Conservation (phyloP, 305 asterid genomes). For the Plantago rigida region DNA sequence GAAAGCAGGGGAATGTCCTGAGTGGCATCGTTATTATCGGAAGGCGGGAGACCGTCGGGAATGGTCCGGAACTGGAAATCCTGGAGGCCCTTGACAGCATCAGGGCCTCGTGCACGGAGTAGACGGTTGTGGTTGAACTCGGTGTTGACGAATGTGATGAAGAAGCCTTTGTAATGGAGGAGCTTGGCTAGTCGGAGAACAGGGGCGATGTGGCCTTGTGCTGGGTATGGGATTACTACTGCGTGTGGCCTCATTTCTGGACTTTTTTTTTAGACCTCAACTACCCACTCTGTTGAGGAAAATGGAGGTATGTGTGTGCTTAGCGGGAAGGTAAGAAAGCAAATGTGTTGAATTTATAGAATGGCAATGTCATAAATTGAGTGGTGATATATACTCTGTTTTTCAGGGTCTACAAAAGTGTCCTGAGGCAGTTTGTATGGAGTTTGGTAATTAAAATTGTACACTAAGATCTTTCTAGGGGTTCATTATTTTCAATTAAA, state of each 20-base stretch:
- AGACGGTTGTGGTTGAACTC: constrained; percentile 51
- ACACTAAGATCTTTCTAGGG: too few relatives aligned
- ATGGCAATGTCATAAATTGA: too few relatives aligned
- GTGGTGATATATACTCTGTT: too few relatives aligned
- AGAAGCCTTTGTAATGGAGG: constrained; percentile 37
- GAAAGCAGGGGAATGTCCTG: constrained; percentile 42
- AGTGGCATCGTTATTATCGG: constrained; percentile 42
- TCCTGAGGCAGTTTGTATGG: too few relatives aligned
- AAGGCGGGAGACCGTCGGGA: constrained; percentile 47
- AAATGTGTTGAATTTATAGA: too few relatives aligned
- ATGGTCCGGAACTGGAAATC: constrained; percentile 38
- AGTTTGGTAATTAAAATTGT: too few relatives aligned
- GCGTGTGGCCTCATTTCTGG: constrained; percentile 42
- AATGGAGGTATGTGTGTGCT: too few relatives aligned
- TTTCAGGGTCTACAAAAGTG: too few relatives aligned
- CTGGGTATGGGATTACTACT: constrained; percentile 43
- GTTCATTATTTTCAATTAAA: too few relatives aligned
- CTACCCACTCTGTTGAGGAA: background rate
- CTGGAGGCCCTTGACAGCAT: constrained; percentile 32
- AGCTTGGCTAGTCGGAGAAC: constrained; percentile 40
- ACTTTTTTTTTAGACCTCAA: background rate
- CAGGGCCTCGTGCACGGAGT: constrained; percentile 35
- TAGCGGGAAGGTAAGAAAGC: too few relatives aligned
- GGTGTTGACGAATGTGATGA: constrained; percentile 53
- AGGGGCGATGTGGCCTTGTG: constrained; percentile 54